Evolutionary conservation across 805 yeast genomes (phyloP), one percentile per base, ranked within the genome.

Genomic region (Saccharomycopsis sp.): DNA sequence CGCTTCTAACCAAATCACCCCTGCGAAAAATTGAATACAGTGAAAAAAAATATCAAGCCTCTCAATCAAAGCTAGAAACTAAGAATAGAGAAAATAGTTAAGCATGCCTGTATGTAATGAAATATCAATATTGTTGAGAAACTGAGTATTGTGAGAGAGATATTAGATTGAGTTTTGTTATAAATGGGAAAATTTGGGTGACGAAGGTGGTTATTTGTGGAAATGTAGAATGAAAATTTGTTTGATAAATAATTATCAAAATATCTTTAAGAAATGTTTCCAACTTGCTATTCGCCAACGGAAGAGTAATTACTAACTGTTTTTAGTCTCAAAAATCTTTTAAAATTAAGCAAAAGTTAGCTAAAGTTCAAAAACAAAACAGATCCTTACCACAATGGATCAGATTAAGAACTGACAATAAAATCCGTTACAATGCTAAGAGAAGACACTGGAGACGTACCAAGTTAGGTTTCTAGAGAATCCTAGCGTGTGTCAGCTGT

Each of bases 361-460:
- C 96, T 71, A 90, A 93, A 83, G 97, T 96, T 70, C 81, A 81
- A 71, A 90, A 88, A 79, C 96, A 87, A 78, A 90, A 88, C 90
- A 87, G 97, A 81, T 96, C 96, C 70, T 84, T 90, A 72, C 98
- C 98, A 66, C 96, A 89, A 77, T 90, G 97, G 96, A 77, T 90
- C 85, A 87, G 97, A 79, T 80, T 89, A 74, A 90, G 88, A 85
- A 87, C 97, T 71, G 81, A 76, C 74, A 90, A 87, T 95, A 89
- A 81, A 66, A 84, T 93, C 79, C 87, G 95, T 81, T 87, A 87
- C 85, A 90, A 90, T 78, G 94, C 96, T 70, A 93, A 93, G 88
- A 88, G 97, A 86, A 85, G 97, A 82, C 95, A 93, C 93, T 90
- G 98, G 98, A 90, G 96, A 85, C 86, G 97, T 85, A 90, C 97